phyloP scores from a whole-genome alignment of 1,284 basidiomycete species.

The Trichosporon sp. region DNA sequence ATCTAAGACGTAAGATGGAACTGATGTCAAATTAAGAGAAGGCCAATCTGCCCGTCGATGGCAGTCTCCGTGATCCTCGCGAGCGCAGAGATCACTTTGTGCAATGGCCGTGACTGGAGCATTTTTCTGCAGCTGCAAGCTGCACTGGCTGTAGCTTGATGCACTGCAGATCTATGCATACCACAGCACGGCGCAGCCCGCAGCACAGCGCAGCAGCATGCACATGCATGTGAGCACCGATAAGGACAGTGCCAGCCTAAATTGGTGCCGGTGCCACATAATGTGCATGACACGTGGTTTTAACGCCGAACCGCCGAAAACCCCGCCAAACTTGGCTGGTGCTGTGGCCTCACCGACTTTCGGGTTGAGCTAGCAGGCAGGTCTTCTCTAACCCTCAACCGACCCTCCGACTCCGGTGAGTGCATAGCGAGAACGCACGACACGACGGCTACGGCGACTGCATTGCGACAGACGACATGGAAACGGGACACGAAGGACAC shows the following conservation, averaged over 20 bases:
- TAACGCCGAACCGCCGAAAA: conserved; percentile 1
- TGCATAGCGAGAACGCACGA: background rate
- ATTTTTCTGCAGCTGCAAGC: too few relatives aligned
- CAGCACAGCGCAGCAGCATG: background rate
- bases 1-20: too few relatives aligned
- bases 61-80: too few relatives aligned
- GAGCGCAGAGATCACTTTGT: too few relatives aligned
- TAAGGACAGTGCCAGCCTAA: too few relatives aligned
- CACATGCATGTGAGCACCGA: background rate
- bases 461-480: background rate
- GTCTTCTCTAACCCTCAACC: background rate
- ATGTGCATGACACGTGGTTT: background rate
- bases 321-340: background rate
- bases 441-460: background rate
- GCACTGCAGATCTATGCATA: too few relatives aligned
- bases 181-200: too few relatives aligned
- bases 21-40: too few relatives aligned
- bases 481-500: background rate
- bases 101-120: too few relatives aligned
- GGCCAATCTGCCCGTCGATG: too few relatives aligned
- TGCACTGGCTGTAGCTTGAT: too few relatives aligned
- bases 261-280: background rate
- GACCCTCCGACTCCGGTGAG: conserved; percentile 3
- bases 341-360: background rate
- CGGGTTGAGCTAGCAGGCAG: background rate